Base-by-base conservation (phyloP, 192 early-diverging fungal genomes). In the Coemansia sp. region DNA sequence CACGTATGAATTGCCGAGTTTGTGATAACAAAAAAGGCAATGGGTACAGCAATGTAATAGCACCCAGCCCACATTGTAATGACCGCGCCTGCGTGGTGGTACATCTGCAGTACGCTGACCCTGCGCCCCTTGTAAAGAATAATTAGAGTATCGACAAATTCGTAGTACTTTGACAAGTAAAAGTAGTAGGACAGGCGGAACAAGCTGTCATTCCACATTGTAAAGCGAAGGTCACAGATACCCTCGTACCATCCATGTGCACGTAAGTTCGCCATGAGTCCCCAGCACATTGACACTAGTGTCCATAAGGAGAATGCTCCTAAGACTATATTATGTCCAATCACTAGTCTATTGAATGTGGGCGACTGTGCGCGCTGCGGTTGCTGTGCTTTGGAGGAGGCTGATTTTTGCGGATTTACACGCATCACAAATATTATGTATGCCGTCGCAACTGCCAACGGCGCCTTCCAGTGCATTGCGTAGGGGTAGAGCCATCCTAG, bases 161-260 rank as follows among this genome's bases (percentile, higher is more conserved):
- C 93, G 79, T 93, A 94, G 75, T 86, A 90, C 80, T 92, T 92
- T 77, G 89, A 91, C 54, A 94, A 85, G 83, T 94, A 94, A 77
- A 94, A 94, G 58, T 91, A 75, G 59, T 88, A 94, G 26, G 88
- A 87, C 81, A 88, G 86, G 71, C 90, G 90, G 58, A 85, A 89
- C 30, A 93, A 83, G 32, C 74, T 73, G 62, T 71, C 65, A 56
- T 89, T 85, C 90, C 90, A 92, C 61, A 93, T 77, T 24, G 76
- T 82, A 51, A 77, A 59, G 58, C 85, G 80, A 19, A 68, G 74
- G 72, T 93, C 89, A 71, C 89, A 92, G 56, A 90, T 83, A 38
- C 88, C 88, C 48, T 84, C 82, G 31, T 78, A 76, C 74, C 87
- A 65, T 21, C 78, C 76, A 26, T 86, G 73, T 22, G 55, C 61